Evolutionary conservation across 345 rosid species (phyloP).

Genomic region (Aurinia saxatilis): DNA sequence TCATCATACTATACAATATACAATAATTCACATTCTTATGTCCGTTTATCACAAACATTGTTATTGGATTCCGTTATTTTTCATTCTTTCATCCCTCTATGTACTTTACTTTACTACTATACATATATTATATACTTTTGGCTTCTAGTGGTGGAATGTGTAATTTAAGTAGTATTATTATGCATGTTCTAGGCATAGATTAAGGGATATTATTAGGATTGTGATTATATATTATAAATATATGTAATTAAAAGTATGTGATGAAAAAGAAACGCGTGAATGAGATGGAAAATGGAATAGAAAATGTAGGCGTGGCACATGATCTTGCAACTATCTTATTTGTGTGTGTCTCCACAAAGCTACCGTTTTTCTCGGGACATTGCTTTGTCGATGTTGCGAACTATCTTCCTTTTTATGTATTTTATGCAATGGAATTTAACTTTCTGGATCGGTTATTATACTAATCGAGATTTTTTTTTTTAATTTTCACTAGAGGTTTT

Average conservation of each 20-base stretch:
- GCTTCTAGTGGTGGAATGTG: constrained; percentile 18
- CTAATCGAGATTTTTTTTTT: background rate
- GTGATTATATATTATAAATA: too few relatives aligned
- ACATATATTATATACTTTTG: constrained; percentile 4
- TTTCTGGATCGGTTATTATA: constrained; percentile 2
- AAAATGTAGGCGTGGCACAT: constrained; percentile 33
- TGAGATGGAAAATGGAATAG: constrained; percentile 25
- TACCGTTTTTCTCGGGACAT: constrained; percentile 26
- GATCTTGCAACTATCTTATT: constrained; percentile 24
- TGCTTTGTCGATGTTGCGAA: constrained; percentile 26
- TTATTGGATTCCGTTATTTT: constrained; percentile 36
- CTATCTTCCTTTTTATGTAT: constrained; percentile 7
- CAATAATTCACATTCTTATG: constrained; percentile 29
- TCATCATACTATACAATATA: constrained; percentile 5
- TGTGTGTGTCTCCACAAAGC: constrained; percentile 27
- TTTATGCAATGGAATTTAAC: background rate
- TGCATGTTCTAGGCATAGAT: constrained; percentile 30
- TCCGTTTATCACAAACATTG: constrained; percentile 34
- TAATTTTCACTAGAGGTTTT: background rate
- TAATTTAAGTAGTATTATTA: constrained; percentile 5
- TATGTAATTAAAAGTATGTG: background rate
- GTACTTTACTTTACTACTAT: background rate
- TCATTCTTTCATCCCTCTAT: constrained; percentile 26
- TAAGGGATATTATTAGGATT: constrained; percentile 29
- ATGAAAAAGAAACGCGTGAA: constrained; percentile 20